Conservation (phyloP, 306 rosid species). For the Hylodesmum podocarpum region DNA sequence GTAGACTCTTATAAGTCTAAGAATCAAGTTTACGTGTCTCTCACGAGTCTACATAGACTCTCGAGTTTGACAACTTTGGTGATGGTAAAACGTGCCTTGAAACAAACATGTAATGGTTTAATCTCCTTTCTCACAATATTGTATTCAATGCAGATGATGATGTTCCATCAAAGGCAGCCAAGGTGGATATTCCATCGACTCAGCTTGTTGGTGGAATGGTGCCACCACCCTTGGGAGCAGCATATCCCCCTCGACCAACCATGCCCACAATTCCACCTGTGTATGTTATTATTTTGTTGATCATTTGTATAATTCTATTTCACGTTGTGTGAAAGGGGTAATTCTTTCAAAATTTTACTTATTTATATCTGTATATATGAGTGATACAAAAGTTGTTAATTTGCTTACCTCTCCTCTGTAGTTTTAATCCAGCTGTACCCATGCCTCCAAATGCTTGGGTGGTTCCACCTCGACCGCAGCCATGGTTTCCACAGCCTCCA, state of each 20-base stretch:
- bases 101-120: neutral
- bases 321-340: neutral
- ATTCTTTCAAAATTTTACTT: conserved; percentile 4
- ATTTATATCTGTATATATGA: neutral
- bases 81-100: neutral
- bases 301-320: neutral
- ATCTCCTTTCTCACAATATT: conserved; percentile 25
- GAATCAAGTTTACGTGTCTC: no score
- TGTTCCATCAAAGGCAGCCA: conserved; percentile 69
- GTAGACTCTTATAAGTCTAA: no score
- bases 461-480: conserved; percentile 82
- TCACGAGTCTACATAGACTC: no score
- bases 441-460: conserved; percentile 70
- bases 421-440: conserved; percentile 67
- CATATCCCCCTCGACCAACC: conserved; percentile 74
- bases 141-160: conserved; percentile 64
- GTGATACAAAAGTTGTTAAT: neutral
- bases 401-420: conserved; percentile 34
- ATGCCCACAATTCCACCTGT: conserved; percentile 64
- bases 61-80: no score
- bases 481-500: conserved; percentile 81
- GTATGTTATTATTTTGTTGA: conserved; percentile 47
- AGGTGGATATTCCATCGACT: conserved; percentile 65
- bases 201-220: conserved; percentile 62
- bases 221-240: conserved; percentile 69